Evolutionary conservation across 164 flowering plant species (phyloP), one percentile per base, ranked within the genome.

Genomic region (Malania oleifera): DNA sequence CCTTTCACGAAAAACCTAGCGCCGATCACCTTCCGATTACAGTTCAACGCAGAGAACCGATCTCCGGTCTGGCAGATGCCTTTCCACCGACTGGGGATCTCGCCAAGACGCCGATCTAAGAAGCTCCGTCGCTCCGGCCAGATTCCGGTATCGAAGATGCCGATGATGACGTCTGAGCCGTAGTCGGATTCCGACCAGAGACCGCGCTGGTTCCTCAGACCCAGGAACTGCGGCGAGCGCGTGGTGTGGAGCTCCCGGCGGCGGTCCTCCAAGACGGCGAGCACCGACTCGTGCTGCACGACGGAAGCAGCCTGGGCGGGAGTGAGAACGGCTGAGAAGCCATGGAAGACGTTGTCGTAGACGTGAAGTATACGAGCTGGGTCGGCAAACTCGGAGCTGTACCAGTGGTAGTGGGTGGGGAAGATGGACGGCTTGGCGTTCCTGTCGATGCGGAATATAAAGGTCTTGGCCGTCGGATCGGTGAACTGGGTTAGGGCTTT

Each of bases 101-200:
- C 91, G 0, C 96, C 95, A 5, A 90, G 76, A 56, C 88, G 80
- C 34, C 58, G 63, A 57, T 90, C 99, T 4, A 84, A 78, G 72
- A 93, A 93, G 67, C 95, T 86, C 15, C 97, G 70, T 0, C 91
- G 63, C 75, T 93, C 99, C 4, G 99, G 99, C 95, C 92, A 88
- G 64, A 93, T 65, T 3, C 99, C 97, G 38, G 99, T 93, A 53
- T 93, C 99, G n/a, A 93, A 75, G 15, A 90, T 73, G 0, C 96
- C 99, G 34, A 90, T 55, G 18, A 93, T 86, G 4, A 86, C 87
- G 49, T 90, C 99, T 19, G 97, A 85, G 20, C 97, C 97, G 59
- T 87, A 89, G 46, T 89, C 90, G 18, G 99, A 86, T 0, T 84
- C 92, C 1, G 97, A 85, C 97, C 97, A 93, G n/a, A 93, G 79